phyloP scores from a whole-genome alignment of 768 basidiomycete genomes.

The Boletus pseudopeckii region DNA sequence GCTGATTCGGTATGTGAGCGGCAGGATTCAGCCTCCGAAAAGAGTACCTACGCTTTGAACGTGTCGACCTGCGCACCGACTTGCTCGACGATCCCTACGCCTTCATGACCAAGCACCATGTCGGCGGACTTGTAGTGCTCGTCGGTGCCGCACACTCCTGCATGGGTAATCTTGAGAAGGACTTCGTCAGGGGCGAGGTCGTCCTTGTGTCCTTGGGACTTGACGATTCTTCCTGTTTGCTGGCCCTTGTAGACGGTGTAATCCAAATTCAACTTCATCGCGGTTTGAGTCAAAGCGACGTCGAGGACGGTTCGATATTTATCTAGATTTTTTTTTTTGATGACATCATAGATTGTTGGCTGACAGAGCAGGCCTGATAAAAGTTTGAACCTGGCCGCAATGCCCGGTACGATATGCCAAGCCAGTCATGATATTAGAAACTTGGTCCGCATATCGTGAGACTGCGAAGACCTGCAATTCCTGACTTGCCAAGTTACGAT shows the following conservation, averaged over 20 bases:
- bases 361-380: neutral
- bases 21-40: neutral
- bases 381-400: too few species aligned
- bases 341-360: constrained; percentile 7
- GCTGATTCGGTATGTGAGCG: constrained; percentile 11
- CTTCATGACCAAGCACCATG: constrained; percentile 42
- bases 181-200: constrained; percentile 28
- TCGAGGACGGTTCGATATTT: neutral
- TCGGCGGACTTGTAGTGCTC: constrained; percentile 30
- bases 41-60: constrained; percentile 33
- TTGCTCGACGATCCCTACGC: constrained; percentile 33
- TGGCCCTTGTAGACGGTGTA: constrained; percentile 33
- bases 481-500: too few species aligned
- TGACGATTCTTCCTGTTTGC: constrained; percentile 14
- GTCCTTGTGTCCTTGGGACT: constrained; percentile 12
- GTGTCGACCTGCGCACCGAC: constrained; percentile 29
- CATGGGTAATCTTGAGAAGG: constrained; percentile 32
- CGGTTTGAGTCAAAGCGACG: neutral
- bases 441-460: too few species aligned
- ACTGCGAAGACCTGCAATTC: too few species aligned
- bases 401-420: too few species aligned
- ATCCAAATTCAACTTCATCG: constrained; percentile 21
- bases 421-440: too few species aligned
- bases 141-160: constrained; percentile 40
- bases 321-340: neutral